Conservation (phyloP, 1,284 basidiomycete genomes). For the Xanthoconium separans region DNA sequence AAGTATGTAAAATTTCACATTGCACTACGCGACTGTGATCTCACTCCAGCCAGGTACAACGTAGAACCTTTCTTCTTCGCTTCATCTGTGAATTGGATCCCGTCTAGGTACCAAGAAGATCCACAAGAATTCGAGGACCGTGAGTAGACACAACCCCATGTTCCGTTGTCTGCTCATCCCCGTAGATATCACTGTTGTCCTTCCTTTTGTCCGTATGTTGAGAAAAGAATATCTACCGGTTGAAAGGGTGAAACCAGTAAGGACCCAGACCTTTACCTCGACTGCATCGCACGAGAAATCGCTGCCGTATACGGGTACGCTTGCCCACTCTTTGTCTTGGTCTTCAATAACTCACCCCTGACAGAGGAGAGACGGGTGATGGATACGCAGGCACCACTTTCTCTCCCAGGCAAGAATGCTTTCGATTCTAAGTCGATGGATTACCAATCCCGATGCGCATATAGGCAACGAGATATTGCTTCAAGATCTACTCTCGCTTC, state of each 20-base stretch:
- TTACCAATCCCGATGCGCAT: background rate
- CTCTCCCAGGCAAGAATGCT: conserved; percentile 26
- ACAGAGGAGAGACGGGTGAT: conserved; percentile 37
- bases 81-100: conserved; percentile 54
- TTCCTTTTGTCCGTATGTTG: conserved; percentile 45
- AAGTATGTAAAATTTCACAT: conserved; percentile 30
- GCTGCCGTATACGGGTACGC: conserved; percentile 16
- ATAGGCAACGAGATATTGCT: conserved; percentile 28
- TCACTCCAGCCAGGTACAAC: conserved; percentile 22
- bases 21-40: background rate
- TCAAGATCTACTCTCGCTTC: conserved; percentile 39
- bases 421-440: background rate
- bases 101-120: conserved; percentile 51
- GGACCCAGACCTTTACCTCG: background rate
- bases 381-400: conserved; percentile 48
- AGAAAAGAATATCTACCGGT: conserved; percentile 18
- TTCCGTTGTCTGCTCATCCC: background rate
- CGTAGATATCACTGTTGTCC: conserved; percentile 46
- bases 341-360: background rate
- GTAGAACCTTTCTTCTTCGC: conserved; percentile 60
- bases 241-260: conserved; percentile 7
- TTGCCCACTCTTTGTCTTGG: no score
- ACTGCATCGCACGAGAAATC: background rate
- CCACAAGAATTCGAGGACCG: conserved; percentile 41
- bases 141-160: conserved; percentile 30